Evolutionary conservation across 2,329 filamentous ascomycete species (phyloP), one percentile per base, ranked within the genome.

Genomic region (Ophiocordyceps australis): DNA sequence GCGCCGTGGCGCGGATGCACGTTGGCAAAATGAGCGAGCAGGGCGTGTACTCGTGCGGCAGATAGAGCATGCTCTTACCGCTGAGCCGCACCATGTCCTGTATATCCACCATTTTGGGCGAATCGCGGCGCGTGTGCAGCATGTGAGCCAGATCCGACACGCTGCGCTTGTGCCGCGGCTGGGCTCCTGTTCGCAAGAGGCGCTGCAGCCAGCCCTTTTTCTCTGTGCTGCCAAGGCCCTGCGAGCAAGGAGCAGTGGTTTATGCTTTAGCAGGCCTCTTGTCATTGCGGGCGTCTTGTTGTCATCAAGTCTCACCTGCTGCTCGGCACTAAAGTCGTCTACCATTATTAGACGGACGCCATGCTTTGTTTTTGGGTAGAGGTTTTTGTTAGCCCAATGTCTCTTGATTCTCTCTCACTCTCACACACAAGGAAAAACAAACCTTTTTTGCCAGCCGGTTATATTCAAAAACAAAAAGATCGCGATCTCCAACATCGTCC

Each of bases 1-100:
- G 66, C n/a, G 65, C 69, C 7, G 66, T 70, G 8, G 73, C 72
- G 23, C 72, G 66, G 25, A 78, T 56, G 35, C 72, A 74, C 4
- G 72, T 75, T 7, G 73, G 73, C 17, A 78, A 47, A 12, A 64
- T 48, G 15, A 78, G 46, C 14, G 61, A 59, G 12, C 60, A 55
- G 2, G 67, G 59, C 4, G 68, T 54, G 36, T 73, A 66, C 27
- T 71, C 67, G 4, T 52, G 35, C 1, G 71, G 70, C 7, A 78
- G 49, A 36, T 70, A 65, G 24, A 78, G 47, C 17, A 65, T 47
- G 39, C 67, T 73, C 40, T 66, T 67, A 20, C 73, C 72, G 34
- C 68, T 71, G 17, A 76, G 44, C 9, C 68, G 59, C 12, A 75
- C 59, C 36, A 78, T 57, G n/a, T 62, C 58, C 28, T 63, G 55